Evolutionary conservation across 2,329 filamentous ascomycete species (phyloP).

Genomic region (Mycogone perniciosa): DNA sequence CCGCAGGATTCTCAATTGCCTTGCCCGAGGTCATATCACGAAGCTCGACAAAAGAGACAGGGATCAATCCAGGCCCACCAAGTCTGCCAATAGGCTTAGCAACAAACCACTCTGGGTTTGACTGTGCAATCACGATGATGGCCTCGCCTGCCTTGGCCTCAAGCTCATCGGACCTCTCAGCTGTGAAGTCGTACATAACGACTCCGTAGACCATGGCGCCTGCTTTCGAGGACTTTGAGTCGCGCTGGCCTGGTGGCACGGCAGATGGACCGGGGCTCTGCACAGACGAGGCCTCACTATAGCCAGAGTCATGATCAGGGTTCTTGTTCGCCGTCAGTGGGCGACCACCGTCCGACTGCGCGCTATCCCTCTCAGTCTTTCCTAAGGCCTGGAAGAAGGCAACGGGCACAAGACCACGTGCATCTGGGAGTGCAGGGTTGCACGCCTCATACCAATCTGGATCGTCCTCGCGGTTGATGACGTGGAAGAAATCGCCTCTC

Average conservation of each 20-base stretch:
- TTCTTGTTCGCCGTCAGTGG: constrained; percentile 45
- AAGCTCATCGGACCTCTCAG: constrained; percentile 90
- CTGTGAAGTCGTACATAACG: constrained; percentile 94
- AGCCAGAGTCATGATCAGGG: constrained; percentile 86
- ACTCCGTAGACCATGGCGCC: constrained; percentile 94
- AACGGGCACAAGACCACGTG: constrained; percentile 86
- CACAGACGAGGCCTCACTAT: constrained; percentile 35
- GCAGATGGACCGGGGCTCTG: constrained; percentile 11
- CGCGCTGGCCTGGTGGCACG: constrained; percentile 35
- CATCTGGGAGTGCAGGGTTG: constrained; percentile 82
- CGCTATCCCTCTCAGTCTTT: constrained; percentile 86
- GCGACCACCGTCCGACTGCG: constrained; percentile 55
- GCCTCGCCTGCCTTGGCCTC: constrained; percentile 93
- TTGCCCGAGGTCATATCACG: constrained; percentile 86
- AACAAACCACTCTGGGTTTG: constrained; percentile 98
- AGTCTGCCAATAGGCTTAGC: constrained; percentile 96
- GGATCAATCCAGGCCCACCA: constrained; percentile 92
- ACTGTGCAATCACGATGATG: constrained; percentile 97
- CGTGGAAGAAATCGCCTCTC: constrained; percentile 95
- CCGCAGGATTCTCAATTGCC: constrained; percentile 72
- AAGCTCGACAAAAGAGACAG: constrained; percentile 94
- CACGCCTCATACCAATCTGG: constrained; percentile 97
- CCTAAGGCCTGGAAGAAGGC: constrained; percentile 89
- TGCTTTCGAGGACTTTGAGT: constrained; percentile 45
- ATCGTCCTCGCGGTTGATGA: constrained; percentile 93